Evolutionary conservation across 805 yeast species (phyloP), one percentile per base, ranked within the genome.

Genomic region (Ogataea paraovalis): DNA sequence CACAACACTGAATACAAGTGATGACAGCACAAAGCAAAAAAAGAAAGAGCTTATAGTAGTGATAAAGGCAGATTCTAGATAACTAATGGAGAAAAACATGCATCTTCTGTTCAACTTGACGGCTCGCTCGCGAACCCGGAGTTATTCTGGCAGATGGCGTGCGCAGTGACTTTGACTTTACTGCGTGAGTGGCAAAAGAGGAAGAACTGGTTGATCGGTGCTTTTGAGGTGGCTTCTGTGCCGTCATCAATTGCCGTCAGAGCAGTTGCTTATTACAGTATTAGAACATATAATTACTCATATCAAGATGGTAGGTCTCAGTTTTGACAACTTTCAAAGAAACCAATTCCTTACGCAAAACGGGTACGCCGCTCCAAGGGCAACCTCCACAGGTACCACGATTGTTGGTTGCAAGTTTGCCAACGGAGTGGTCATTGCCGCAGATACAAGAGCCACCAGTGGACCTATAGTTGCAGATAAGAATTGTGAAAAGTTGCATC

Each of bases 351-450:
- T 94, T 46, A 75, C 85, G 20, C 76, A 81, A 54, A 55, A 58
- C 9, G 96, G 97, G 12, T 80, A 77, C 59, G 80, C 83, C 3
- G 72, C 80, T 32, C 97, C 98, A 45, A 84, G 76, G 54, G 96
- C 96, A 33, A 94, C 99, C 1, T 89, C 97, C 20, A 94, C 99
- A 1, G 99, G 99, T 73, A 94, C 99, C n/a, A 94, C 99, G 0
- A 94, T 94, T 72, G 99, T 94, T 21, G 99, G 99, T 44, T 87
- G 96, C 65, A 87, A 85, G 63, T 92, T 86, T 69, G 74, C 87
- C 45, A 92, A 89, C 51, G 99, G 99, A 59, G 99, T 92, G 25
- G 89, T 94, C 36, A 89, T 94, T 68, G 98, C 99, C 12, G 99
- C 99, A 9, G 99, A 94, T 74, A 94, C 99, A 19, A 84, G 99